Conservation (phyloP, 2,329 filamentous ascomycete species). For the Eutypella sp. region DNA sequence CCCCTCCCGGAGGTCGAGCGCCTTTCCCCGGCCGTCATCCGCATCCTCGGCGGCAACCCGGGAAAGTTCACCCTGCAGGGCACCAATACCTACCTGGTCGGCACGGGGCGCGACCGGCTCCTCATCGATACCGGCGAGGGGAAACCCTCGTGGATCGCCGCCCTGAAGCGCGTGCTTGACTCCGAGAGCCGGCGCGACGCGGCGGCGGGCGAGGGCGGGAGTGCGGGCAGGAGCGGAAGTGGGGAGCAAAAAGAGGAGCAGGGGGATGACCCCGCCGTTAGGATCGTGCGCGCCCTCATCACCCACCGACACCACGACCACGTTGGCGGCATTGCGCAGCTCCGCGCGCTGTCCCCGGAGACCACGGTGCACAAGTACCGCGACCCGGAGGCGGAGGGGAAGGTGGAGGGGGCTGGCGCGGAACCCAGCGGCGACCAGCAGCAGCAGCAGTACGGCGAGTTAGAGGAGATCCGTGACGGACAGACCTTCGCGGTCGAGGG, state of each 20-base stretch:
- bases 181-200: slow-evolving; percentile 65
- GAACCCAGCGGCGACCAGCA: neutral
- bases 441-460: slow-evolving; percentile 30
- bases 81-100: slow-evolving; percentile 93
- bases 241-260: too few species aligned
- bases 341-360: slow-evolving; percentile 59
- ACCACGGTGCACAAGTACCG: slow-evolving; percentile 63
- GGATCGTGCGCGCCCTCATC: too few species aligned
- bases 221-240: too few species aligned
- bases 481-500: slow-evolving; percentile 48
- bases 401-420: too few species aligned
- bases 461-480: slow-evolving; percentile 48
- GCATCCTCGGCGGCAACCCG: slow-evolving; percentile 87
- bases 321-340: slow-evolving; percentile 66
- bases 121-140: slow-evolving; percentile 92
- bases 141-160: slow-evolving; percentile 63
- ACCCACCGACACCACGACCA: slow-evolving; percentile 96
- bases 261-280: too few species aligned
- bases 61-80: slow-evolving; percentile 73
- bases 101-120: slow-evolving; percentile 66
- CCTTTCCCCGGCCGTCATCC: slow-evolving; percentile 71
- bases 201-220: too few species aligned
- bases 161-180: slow-evolving; percentile 59
- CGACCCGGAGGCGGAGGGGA: slow-evolving; percentile 40
- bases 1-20: slow-evolving; percentile 69